Evolutionary conservation across 1,284 basidiomycete species (phyloP), one percentile per base, ranked within the genome.

Genomic region (Puccinia novopanici): DNA sequence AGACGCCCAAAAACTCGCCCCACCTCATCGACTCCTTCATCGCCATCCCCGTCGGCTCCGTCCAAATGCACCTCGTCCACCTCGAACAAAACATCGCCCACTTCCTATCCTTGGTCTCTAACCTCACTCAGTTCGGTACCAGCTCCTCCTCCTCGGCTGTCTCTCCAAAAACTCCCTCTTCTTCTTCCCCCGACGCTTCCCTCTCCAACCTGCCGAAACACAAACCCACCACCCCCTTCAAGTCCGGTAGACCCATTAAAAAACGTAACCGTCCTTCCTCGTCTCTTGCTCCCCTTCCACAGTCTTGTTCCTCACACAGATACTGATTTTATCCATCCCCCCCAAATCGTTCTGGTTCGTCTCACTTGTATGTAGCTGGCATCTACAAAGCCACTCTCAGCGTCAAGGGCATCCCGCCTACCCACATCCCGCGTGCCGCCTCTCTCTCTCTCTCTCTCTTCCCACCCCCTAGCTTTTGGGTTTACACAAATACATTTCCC

Each of bases 231-330:
- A n/a, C n/a, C n/a, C n/a, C n/a, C n/a, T 80, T 71, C 57, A 72
- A 80, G 61, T 73, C 77, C n/a, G 77, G 77, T 4, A 55, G 77
- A 52, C 70, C 70, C 34, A 50, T 80, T 4, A 80, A 80, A 71
- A 45, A 70, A 73, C 42, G 77, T 80, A 50, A 59, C 67, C 42
- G 13, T 70, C 45, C 8, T 54, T 34, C 19, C 19, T 19, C 40
- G 40, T 40, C n/a, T n/a, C n/a, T n/a, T n/a, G n/a, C n/a, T n/a
- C n/a, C n/a, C n/a, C n/a, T n/a, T n/a, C n/a, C n/a, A n/a, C n/a
- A n/a, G n/a, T n/a, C n/a, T n/a, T n/a, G n/a, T n/a, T n/a, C n/a
- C n/a, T n/a, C n/a, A n/a, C n/a, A 6, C 30, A 61, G 59, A 61
- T 45, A 67, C 27, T 54, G n/a, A 30, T 27, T 45, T 68, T 8